Base-by-base conservation (phyloP, 1,284 basidiomycete species). In the Cryptococcus hybrid region DNA sequence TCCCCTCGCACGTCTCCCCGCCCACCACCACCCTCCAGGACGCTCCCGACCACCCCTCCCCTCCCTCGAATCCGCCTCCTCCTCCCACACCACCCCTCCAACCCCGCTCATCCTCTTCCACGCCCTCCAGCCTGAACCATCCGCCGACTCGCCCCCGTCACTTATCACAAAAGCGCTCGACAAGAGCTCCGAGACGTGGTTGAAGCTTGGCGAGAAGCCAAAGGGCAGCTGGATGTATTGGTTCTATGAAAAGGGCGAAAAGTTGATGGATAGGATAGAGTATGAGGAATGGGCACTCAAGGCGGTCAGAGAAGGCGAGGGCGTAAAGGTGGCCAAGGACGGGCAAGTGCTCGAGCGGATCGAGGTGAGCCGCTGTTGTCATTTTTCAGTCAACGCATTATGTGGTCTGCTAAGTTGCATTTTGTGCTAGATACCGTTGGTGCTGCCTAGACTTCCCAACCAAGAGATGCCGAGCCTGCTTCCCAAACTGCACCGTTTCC, bases 251-350 rank as follows among this genome's bases (percentile, higher is more conserved):
- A 71, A 67, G 53, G 77, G 77, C 11, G 77, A 78, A 63, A 58
- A 68, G 11, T 66, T 78, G 61, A 78, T 78, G 77, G 77, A 78
- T 64, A 64, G 61, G 60, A 76, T 77, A 46, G 75, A 78, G 51
- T 77, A 65, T 57, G 76, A 78, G 57, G 77, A 78, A 58, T 78
- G 75, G 75, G 65, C 66, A 36, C 63, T 77, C 53, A 75, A 76
- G 60, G 59, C 52, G 15, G 56, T 76, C 13, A 66, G 70, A 18
- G 73, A 71, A 53, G 65, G 62, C 12, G 54, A 64, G 49, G 74
- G 74, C 0, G 68, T 73, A 36, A 68, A 66, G 64, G 57, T 76
- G 34, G 63, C 52, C 35, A 70, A 18, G 18, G 18, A 18, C 18
- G 18, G 18, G 18, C 18, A 18, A 18, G 18, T 18, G 18, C 18